Conservation (phyloP, 169 alveolate genomes). For the Cryptosporidium meleagridis region DNA sequence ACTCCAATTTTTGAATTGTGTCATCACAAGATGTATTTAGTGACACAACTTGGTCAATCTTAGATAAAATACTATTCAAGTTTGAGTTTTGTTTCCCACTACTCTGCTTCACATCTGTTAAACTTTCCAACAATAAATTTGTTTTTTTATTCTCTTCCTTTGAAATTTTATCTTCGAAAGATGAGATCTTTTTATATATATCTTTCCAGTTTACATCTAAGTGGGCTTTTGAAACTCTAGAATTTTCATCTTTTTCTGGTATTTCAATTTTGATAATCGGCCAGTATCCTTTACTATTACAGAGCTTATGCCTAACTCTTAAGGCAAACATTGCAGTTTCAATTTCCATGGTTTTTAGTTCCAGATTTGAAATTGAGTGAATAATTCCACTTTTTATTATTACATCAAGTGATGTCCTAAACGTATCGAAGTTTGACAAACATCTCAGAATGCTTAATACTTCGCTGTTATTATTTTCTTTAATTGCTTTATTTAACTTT, state of each 20-base stretch:
- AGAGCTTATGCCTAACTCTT: conserved; percentile 11
- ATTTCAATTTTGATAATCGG: neutral
- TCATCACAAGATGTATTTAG: conserved; percentile 26
- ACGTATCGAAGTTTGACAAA: conserved; percentile 6
- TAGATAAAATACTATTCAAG: neutral
- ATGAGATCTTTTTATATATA: neutral
- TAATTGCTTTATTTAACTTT: conserved; percentile 8
- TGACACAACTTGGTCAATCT: conserved; percentile 23
- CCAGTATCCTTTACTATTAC: conserved; percentile 30
- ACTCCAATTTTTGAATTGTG: conserved; percentile 2
- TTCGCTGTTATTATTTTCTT: conserved; percentile 28
- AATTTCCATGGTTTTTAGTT: neutral
- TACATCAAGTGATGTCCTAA: neutral
- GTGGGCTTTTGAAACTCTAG: neutral
- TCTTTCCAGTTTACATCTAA: conserved; percentile 4
- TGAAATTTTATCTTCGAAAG: neutral
- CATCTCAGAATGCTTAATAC: conserved; percentile 18
- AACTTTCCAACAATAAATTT: neutral
- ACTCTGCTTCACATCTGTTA: neutral
- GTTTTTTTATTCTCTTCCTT: neutral
- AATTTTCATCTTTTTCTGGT: neutral
- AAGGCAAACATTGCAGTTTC: conserved; percentile 37
- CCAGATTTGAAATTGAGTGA: neutral
- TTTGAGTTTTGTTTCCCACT: neutral
- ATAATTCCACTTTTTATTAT: conserved; percentile 32